A percentile compares a stretch with the other conserved stretches of the same genome.
Conservation (phyloP, 495 filamentous ascomycete genomes). For the Trichoderma asperelloides region DNA sequence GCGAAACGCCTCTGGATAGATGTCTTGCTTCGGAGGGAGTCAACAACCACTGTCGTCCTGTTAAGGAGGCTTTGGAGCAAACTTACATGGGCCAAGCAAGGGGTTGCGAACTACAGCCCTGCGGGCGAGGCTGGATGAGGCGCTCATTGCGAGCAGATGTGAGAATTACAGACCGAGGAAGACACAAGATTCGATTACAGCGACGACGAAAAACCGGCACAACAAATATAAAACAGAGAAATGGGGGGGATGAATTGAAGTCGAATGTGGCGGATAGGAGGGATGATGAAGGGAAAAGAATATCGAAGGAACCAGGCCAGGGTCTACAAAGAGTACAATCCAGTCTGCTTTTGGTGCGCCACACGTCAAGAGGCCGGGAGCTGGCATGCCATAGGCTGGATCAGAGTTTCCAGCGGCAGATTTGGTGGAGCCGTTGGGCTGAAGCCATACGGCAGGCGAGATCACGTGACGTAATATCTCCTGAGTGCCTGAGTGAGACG, state of each 20-base stretch:
- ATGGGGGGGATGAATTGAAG: background rate
- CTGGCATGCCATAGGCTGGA: background rate
- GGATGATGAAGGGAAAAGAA: slow-evolving; percentile 8
- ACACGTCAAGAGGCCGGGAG: background rate
- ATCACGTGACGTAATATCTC: slow-evolving; percentile 2
- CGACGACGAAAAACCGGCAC: background rate
- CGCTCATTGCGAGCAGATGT: slow-evolving; percentile 41
- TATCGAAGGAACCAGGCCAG: slow-evolving; percentile 1
- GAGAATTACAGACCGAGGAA: background rate
- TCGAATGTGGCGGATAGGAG: background rate
- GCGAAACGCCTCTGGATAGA: slow-evolving; percentile 1
- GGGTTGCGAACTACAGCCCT: slow-evolving; percentile 48
- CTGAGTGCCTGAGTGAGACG: background rate
- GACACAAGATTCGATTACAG: background rate
- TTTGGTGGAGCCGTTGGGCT: background rate
- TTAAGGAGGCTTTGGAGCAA: background rate
- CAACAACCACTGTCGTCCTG: background rate
- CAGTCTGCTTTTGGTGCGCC: background rate
- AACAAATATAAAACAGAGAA: background rate
- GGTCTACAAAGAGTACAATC: background rate
- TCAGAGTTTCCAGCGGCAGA: background rate
- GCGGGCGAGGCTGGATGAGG: slow-evolving; percentile 49
- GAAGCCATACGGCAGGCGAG: background rate
- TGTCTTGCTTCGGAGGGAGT: slow-evolving; percentile 13
- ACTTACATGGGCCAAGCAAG: slow-evolving; percentile 36